A percentile compares a stretch with the other conserved stretches of the same genome.
Evolutionary conservation across 2,329 filamentous ascomycete genomes (phyloP).

Genomic region (Phaeosphaeriaceae sp.): DNA sequence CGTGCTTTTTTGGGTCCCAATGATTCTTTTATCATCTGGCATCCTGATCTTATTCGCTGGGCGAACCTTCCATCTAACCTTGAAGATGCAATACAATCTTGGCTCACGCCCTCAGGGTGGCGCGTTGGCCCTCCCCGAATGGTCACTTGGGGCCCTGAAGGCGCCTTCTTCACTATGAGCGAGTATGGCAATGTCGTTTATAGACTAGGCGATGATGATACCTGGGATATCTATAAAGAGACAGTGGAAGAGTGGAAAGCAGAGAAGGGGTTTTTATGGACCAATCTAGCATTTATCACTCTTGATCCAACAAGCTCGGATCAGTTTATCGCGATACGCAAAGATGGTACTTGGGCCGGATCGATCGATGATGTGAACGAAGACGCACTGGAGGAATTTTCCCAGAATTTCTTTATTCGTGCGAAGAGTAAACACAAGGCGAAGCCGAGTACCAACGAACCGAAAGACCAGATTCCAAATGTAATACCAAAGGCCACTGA

Average conservation of each 20-base stretch:
- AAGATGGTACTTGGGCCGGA: conserved; percentile 45
- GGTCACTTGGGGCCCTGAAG: conserved; percentile 38
- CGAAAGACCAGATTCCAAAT: conserved; percentile 3
- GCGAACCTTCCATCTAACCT: conserved; percentile 30
- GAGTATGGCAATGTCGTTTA: conserved; percentile 45
- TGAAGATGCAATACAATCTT: conserved; percentile 41
- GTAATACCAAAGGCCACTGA: conserved; percentile 3
- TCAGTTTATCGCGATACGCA: conserved; percentile 44
- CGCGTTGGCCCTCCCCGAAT: conserved; percentile 42
- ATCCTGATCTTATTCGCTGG: conserved; percentile 43
- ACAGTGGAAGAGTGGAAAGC: conserved; percentile 45
- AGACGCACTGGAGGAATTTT: conserved; percentile 40
- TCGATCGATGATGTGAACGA: conserved; percentile 43
- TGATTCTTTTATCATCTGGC: conserved; percentile 45
- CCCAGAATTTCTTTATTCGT: conserved; percentile 37
- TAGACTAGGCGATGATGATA: conserved; percentile 26
- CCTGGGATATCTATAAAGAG: conserved; percentile 41
- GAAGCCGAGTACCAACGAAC: conserved; percentile 16
- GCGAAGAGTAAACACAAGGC: conserved; percentile 23
- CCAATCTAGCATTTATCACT: conserved; percentile 36
- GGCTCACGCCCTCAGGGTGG: conserved; percentile 48
- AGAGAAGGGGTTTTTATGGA: conserved; percentile 40
- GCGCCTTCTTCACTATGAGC: conserved; percentile 46
- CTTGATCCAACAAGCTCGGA: conserved; percentile 38
- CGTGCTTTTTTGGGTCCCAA: conserved; percentile 39